phyloP scores from a whole-genome alignment of 2,329 filamentous ascomycete genomes.

The Hymenoscyphus albidus region DNA sequence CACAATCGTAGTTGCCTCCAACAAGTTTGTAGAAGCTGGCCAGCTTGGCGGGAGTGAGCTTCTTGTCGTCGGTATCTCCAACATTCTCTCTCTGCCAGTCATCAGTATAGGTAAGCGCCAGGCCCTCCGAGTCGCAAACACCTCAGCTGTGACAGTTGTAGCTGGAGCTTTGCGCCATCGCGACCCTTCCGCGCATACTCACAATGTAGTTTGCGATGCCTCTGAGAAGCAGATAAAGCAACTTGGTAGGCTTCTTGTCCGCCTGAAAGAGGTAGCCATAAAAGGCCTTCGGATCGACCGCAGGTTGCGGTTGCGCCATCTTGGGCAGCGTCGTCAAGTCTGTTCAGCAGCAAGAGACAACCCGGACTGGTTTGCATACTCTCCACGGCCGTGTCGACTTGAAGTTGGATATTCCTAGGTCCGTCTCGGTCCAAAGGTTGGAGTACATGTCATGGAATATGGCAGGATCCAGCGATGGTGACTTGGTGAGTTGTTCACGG shows the following conservation, averaged over 20 bases:
- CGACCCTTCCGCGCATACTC: conserved; percentile 37
- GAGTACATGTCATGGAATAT: neutral
- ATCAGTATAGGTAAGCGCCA: conserved; percentile 12
- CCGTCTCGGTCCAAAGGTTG: neutral
- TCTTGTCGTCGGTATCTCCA: conserved; percentile 51
- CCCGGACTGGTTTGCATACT: conserved; percentile 15
- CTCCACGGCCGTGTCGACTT: conserved; percentile 7
- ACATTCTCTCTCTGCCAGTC: conserved; percentile 50
- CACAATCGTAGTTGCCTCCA: conserved; percentile 71
- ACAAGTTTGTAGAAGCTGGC: conserved; percentile 74
- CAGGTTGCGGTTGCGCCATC: conserved; percentile 16
- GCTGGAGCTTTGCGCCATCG: neutral
- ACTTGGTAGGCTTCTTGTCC: conserved; percentile 63
- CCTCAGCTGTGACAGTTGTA: no score
- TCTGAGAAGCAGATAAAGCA: conserved; percentile 64
- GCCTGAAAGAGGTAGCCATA: conserved; percentile 67
- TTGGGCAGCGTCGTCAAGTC: conserved; percentile 8
- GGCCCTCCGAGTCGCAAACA: neutral
- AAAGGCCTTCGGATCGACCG: conserved; percentile 29
- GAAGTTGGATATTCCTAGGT: neutral
- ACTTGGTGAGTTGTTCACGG: conserved; percentile 13
- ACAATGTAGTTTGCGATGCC: conserved; percentile 70
- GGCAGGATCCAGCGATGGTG: conserved; percentile 7
- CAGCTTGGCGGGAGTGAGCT: conserved; percentile 64
- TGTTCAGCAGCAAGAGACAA: conserved; percentile 5